Evolutionary conservation across 495 filamentous ascomycete genomes (phyloP), one percentile per base, ranked within the genome.

Genomic region (Thozetella sp.): DNA sequence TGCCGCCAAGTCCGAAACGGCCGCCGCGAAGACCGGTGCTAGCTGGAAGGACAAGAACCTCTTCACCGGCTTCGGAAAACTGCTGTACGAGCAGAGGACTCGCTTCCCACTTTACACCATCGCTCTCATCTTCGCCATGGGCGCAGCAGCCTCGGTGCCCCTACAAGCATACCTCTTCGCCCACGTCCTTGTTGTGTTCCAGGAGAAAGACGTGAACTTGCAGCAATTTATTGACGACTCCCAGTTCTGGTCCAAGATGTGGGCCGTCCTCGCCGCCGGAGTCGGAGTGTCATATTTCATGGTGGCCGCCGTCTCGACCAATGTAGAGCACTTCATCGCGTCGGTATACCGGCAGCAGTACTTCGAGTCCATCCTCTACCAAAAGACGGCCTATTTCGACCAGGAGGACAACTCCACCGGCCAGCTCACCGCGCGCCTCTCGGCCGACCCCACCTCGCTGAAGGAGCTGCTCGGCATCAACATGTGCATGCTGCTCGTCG

Each of bases 301-400:
- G 51, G 67, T 77, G 1, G 63, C 62, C 0, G 68, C 61, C 12
- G 65, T 70, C 12, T 62, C 76, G 0, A 77, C 65, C 6, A 64
- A 65, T 46, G 46, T 80, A 23, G 74, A 80, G 62, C 55, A 73
- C 53, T 65, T 72, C 61, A 73, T 83, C 57, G 62, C 72, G n/a
- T 56, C 80, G 4, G 72, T 73, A 13, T 88, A 86, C 63, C 77
- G 86, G 25, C 76, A 80, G 50, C 77, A 90, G 64, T 84, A 87
- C 59, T 82, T 90, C 55, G 75, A 85, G 43, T 75, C 73, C 46
- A 80, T 86, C 51, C 59, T 89, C 22, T 73, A 69, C 59, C 82
- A 88, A 58, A 83, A 84, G 52, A 82, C 84, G 20, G 66, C 78
- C 0, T 92, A 87, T 69, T 92, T 88, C 59, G 89, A 92, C 68